These are phyloP conservation scores for Clonostachys sp. DNA, from an alignment of 2,329 filamentous ascomycete genomes.

Conservation along the genomic window DNA sequence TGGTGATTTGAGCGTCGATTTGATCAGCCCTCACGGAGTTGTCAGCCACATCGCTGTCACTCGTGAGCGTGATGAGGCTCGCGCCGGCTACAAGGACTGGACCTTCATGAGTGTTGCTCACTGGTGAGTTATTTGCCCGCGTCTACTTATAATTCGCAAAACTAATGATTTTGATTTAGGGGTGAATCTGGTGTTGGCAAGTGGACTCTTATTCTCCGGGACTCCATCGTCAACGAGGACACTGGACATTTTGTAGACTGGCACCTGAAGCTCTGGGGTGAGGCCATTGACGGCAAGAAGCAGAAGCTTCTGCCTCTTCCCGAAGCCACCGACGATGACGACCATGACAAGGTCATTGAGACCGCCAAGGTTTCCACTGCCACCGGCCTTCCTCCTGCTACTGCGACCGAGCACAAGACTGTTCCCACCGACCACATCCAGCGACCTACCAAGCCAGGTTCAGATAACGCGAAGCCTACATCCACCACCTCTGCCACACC, in stretches of 20 bases:
- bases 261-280: slow-evolving; percentile 92
- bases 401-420: slow-evolving; percentile 34
- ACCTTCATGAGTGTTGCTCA: slow-evolving; percentile 98
- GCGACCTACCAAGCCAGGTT: slow-evolving; percentile 47
- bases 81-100: slow-evolving; percentile 83
- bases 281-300: slow-evolving; percentile 71
- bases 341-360: slow-evolving; percentile 61
- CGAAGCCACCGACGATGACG: slow-evolving; percentile 74
- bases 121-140: slow-evolving; percentile 55
- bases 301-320: slow-evolving; percentile 77
- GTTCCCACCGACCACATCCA: slow-evolving; percentile 44
- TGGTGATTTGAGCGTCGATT: slow-evolving; percentile 88
- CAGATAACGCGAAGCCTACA: slow-evolving; percentile 1
- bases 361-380: slow-evolving; percentile 55
- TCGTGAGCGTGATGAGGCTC: slow-evolving; percentile 63
- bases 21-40: slow-evolving; percentile 78
- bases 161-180: slow-evolving; percentile 37
- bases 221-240: slow-evolving; percentile 72
- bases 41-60: slow-evolving; percentile 79
- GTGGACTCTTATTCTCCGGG: slow-evolving; percentile 89
- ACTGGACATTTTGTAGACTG: slow-evolving; percentile 82
- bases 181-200: slow-evolving; percentile 83
- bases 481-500: slow-evolving; percentile 18
- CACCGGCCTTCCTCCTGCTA: slow-evolving; percentile 37
- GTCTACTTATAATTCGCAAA: slow-evolving; percentile 18